Conservation (phyloP, 2,329 filamentous ascomycete genomes). For the Setomelanomma holmii region DNA sequence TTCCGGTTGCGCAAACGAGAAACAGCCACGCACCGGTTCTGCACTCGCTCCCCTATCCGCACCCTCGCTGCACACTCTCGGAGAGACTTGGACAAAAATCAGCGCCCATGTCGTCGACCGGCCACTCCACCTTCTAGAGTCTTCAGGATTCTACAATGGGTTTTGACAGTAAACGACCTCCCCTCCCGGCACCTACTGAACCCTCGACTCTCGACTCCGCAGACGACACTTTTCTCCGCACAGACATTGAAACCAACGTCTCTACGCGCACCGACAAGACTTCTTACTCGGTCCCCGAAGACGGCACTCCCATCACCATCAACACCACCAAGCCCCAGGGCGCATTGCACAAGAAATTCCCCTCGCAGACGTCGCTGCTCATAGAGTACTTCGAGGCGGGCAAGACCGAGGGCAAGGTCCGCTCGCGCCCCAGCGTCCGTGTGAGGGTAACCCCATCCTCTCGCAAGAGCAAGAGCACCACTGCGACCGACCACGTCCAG, state of each 20-base stretch:
- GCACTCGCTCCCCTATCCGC: conserved; percentile 8
- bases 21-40: conserved; percentile 29
- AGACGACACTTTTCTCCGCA: conserved; percentile 55
- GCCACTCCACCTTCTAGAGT: conserved; percentile 40
- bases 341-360: conserved; percentile 60
- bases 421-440: conserved; percentile 81
- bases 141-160: conserved; percentile 50
- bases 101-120: conserved; percentile 40
- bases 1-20: conserved; percentile 29
- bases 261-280: conserved; percentile 74
- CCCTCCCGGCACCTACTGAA: conserved; percentile 80
- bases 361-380: conserved; percentile 86
- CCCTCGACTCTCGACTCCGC: conserved; percentile 69
- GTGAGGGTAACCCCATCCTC: conserved; percentile 77
- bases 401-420: conserved; percentile 66
- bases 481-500: conserved; percentile 78
- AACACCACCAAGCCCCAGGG: conserved; percentile 73
- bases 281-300: conserved; percentile 80
- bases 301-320: conserved; percentile 92
- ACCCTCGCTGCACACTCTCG: conserved; percentile 6
- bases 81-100: conserved; percentile 19
- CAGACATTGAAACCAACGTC: conserved; percentile 69
- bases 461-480: conserved; percentile 56
- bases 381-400: conserved; percentile 95
- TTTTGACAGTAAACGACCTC: conserved; percentile 59